These are phyloP conservation scores for Arthroderma sp. DNA, from an alignment of 2,329 filamentous ascomycete genomes.

Conservation along the genomic window DNA sequence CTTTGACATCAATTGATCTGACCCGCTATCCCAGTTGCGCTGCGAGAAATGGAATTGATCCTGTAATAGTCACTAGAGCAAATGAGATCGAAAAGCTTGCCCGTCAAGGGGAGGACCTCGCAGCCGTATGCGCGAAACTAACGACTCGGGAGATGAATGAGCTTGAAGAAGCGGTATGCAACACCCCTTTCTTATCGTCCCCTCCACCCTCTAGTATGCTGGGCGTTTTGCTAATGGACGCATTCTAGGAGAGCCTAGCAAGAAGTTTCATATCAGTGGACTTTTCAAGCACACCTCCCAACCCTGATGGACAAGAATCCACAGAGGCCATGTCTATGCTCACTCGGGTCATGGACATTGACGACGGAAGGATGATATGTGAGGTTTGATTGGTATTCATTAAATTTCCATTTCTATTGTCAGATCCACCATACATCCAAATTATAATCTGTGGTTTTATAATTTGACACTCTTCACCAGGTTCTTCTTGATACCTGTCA, in stretches of 20 bases:
- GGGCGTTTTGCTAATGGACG: not conserved
- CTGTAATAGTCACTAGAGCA: conserved; percentile 58
- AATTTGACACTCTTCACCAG: conserved; percentile 89
- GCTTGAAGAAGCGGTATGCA: conserved; percentile 53
- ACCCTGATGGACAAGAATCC: no score
- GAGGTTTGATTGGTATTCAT: no score
- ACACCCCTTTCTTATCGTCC: not conserved
- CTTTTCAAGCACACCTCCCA: conserved; percentile 14
- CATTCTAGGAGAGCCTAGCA: conserved; percentile 38
- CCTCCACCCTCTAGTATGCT: not conserved
- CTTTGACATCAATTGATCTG: conserved; percentile 2
- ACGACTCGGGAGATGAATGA: conserved; percentile 49
- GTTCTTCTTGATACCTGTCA: conserved; percentile 88
- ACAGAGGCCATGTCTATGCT: no score
- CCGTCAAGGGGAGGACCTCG: conserved; percentile 61
- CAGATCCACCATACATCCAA: no score
- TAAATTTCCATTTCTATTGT: not conserved
- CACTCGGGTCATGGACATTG: no score
- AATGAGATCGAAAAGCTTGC: conserved; percentile 57
- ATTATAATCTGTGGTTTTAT: conserved; percentile 28
- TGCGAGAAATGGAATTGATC: conserved; percentile 68
- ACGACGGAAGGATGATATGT: no score
- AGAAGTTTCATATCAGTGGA: conserved; percentile 43
- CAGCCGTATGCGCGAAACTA: conserved; percentile 56
- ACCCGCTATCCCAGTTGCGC: conserved; percentile 47